Evolutionary conservation across 148 eudicot genomes (phyloP), one percentile per base, ranked within the genome.

Genomic region (Chenopodium album): DNA sequence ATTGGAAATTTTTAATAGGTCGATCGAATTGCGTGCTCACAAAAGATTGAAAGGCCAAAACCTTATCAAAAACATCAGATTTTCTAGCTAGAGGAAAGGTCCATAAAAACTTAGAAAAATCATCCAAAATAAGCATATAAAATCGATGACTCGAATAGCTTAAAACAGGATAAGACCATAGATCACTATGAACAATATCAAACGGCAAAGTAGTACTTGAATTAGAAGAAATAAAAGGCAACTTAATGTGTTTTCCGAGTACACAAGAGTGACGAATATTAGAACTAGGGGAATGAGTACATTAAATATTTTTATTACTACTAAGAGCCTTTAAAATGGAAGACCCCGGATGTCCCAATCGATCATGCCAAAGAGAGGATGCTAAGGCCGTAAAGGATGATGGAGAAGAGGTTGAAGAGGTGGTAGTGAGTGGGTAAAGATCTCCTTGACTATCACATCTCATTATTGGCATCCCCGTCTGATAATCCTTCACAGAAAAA

Each of bases 361-460:
- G 77, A 28, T 75, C 77, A 52, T 75, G 77, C 65, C 77, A 75
- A 28, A 75, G n/a, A 12, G 77, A 50, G 1, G 77, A 23, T 14
- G 63, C 48, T 7, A 76, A 16, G 16, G 78, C 78, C 1, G 78
- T 47, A 31, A 76, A 76, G 48, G 12, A 16, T 7, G 78, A 29
- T 3, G 44, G 66, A 31, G 78, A 2, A 2, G 63, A 13, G 4
- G 3, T 2, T 1, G 8, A 4, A 2, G 46, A 11, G 23, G 28
- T 22, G 68, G 23, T 14, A 5, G 63, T 56, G 41, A 56, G 14
- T 0, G 78, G 66, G 17, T 75, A 75, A 50, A 59, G 65, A 59
- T 16, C 47, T 16, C 65, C 44, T 12, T 2, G n/a, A 12, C 67
- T 29, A 56, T 29, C 12, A 41, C 74, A 71, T 41, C 73, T 12